Evolutionary conservation across 176 grass and related monocot species (phyloP), one percentile per base, ranked within the genome.

Genomic region (Otatea glauca): DNA sequence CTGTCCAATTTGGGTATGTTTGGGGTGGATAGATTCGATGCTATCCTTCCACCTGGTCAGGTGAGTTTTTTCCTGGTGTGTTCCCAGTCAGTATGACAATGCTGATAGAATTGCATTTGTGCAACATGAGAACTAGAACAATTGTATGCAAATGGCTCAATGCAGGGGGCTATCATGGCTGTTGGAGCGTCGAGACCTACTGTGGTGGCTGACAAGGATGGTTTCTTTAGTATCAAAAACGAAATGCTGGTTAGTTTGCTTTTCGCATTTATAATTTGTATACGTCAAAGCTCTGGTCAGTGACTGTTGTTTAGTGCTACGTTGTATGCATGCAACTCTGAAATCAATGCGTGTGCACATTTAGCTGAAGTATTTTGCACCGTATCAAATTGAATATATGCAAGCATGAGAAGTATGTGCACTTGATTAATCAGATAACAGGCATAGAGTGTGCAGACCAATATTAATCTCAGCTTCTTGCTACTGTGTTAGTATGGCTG

Each of bases 1-100:
- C 75, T 99, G 4, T 99, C 96, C 21, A 99, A 99, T 89, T 77
- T 99, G 70, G 91, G 93, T 90, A 96, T 96, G 96, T 99, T 96
- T 92, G 96, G 96, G 16, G 93, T 99, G 5, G 91, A 96, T 65
- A 92, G 88, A 85, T 99, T 99, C 10, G 93, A 99, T 60, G 96
- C 96, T 35, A 99, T 99, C 76, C 96, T 99, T 96, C 96, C 93
- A 86, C 91, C 93, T 88, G 91, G 93, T 81, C 93, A 96, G 88
- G 96, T 99, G 47, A n/a, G 56, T 73, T 81, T 86, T 87, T 11
- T 58, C 29, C n/a, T 66, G 15, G 11, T 79, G 37, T 66, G 54
- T 38, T 47, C 5, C 13, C 67, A 25, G 20, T 71, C 10, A 55
- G 37, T 78, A 84, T 65, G 21, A 45, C 67, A 18, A 18, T 60